Percentiles rank a stretch among this genome's conserved stretches.
Conservation (phyloP, 306 rosid species). For the Neltuma alba region DNA sequence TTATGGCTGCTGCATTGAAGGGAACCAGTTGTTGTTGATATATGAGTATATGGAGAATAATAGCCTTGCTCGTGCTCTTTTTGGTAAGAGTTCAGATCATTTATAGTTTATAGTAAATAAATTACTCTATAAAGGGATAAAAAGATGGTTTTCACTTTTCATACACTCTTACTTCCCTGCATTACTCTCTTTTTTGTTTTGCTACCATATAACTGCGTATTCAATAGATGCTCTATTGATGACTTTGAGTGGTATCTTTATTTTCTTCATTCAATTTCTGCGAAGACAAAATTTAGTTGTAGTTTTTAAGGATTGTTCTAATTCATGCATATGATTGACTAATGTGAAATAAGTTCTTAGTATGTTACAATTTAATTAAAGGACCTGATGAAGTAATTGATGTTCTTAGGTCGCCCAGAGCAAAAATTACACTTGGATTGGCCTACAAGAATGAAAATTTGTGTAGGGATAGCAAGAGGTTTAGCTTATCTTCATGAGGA, state of each 20-base stretch:
- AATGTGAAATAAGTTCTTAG: not conserved
- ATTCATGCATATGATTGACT: not conserved
- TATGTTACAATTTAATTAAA: not conserved
- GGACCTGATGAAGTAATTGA: not conserved
- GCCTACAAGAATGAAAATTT: slow-evolving; percentile 65
- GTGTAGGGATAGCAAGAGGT: slow-evolving; percentile 71
- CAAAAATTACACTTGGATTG: slow-evolving; percentile 62
- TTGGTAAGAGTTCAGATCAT: slow-evolving; percentile 41
- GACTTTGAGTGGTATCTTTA: not conserved
- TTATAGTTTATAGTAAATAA: not conserved
- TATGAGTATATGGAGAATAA: slow-evolving; percentile 90
- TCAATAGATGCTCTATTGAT: slow-evolving; percentile 45
- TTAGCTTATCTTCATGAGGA: slow-evolving; percentile 83
- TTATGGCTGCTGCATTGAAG: slow-evolving; percentile 85
- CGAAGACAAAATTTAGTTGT: not conserved
- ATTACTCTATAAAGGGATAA: not conserved
- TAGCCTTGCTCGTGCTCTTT: slow-evolving; percentile 81
- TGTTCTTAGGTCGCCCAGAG: slow-evolving; percentile 44
- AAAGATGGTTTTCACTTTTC: not conserved
- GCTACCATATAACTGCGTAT: slow-evolving; percentile 4
- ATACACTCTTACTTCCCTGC: not conserved
- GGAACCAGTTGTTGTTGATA: slow-evolving; percentile 67
- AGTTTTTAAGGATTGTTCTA: not conserved
- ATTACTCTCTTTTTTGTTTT: not conserved
- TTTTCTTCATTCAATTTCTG: slow-evolving; percentile 2